These are phyloP conservation scores for Cyberlindnera suaveolens DNA, from an alignment of 805 yeast species.

Conservation along the genomic window DNA sequence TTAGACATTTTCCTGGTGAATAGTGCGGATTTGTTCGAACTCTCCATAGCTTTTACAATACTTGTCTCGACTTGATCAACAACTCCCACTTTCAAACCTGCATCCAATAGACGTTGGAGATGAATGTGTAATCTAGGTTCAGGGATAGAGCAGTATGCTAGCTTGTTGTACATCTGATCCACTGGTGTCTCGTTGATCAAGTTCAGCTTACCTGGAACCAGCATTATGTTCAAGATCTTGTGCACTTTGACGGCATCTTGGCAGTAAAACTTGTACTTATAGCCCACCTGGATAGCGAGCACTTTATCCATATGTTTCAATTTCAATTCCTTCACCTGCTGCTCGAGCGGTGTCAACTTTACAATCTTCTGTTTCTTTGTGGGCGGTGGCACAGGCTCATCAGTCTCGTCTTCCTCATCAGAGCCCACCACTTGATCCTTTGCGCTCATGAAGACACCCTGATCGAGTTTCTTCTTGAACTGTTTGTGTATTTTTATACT, in stretches of 20 bases:
- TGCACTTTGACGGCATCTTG: conserved; percentile 75
- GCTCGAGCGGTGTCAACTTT: conserved; percentile 71
- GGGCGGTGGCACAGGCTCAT: conserved; percentile 1
- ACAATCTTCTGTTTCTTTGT: conserved; percentile 7
- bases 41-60: conserved; percentile 51
- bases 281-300: conserved; percentile 83
- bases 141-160: conserved; percentile 86
- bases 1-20: conserved; percentile 65
- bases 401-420: conserved; percentile 7
- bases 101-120: conserved; percentile 61
- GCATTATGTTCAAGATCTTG: conserved; percentile 58
- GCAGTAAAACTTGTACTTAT: conserved; percentile 83
- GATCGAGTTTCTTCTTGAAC: conserved; percentile 6
- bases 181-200: conserved; percentile 44
- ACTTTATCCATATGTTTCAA: conserved; percentile 55
- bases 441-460: background rate
- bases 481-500: conserved; percentile 3
- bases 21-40: conserved; percentile 46
- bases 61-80: conserved; percentile 83
- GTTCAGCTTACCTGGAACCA: conserved; percentile 61
- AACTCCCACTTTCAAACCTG: conserved; percentile 79
- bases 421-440: background rate
- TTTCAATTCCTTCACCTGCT: conserved; percentile 68
- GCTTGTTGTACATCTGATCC: conserved; percentile 46
- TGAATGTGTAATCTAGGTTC: conserved; percentile 69